phyloP scores from a whole-genome alignment of 306 rosid genomes.

The Citrullus mucosospermus region DNA sequence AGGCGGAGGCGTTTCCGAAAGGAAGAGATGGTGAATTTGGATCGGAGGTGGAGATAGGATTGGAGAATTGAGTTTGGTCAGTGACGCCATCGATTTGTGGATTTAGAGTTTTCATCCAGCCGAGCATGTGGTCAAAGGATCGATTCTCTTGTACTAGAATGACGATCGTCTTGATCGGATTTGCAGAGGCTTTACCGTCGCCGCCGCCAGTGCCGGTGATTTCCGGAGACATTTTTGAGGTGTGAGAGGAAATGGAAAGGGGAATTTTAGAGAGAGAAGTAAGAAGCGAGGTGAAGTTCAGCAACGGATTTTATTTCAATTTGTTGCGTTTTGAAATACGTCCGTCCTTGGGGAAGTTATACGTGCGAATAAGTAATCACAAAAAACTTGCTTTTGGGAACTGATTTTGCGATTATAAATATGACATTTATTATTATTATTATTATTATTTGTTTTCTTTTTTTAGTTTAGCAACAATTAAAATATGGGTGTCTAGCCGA shows the following conservation, averaged over 20 bases:
- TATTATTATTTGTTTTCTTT: too few species aligned
- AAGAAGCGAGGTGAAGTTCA: too few species aligned
- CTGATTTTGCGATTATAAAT: neutral
- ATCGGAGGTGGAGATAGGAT: conserved; percentile 35
- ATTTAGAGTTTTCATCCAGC: conserved; percentile 73
- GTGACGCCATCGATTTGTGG: conserved; percentile 56
- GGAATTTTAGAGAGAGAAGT: too few species aligned
- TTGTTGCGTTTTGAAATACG: too few species aligned
- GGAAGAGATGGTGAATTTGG: conserved; percentile 21
- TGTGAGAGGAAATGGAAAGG: neutral
- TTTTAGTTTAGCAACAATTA: too few species aligned
- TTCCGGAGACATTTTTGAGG: neutral
- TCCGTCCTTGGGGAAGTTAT: neutral
- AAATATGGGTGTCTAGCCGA: too few species aligned
- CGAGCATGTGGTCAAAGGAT: conserved; percentile 80
- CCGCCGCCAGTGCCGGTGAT: neutral
- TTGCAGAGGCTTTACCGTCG: neutral
- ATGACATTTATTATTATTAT: too few species aligned
- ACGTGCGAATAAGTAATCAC: neutral
- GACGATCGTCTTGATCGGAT: conserved; percentile 63
- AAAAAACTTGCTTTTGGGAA: neutral
- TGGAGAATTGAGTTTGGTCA: conserved; percentile 28
- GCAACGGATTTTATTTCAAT: too few species aligned
- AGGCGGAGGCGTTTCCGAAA: conserved; percentile 27
- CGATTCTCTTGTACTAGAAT: conserved; percentile 89